Percentiles rank a stretch among this genome's conserved stretches.
phyloP scores from a whole-genome alignment of 148 eudicot genomes.

The Linanthus parryae region DNA sequence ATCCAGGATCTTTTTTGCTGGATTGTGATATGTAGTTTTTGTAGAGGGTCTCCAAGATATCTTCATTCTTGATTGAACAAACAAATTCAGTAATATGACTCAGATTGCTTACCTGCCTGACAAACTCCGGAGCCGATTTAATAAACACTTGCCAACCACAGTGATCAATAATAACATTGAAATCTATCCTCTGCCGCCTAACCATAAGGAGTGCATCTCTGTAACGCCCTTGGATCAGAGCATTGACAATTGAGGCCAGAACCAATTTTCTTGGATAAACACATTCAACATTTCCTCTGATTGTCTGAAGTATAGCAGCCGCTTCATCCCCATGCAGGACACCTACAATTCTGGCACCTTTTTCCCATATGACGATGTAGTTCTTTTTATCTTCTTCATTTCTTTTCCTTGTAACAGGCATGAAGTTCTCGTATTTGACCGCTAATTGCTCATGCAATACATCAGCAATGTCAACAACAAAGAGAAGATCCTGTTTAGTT shows the following conservation, averaged over 20 bases:
- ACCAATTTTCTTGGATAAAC: constrained; percentile 88
- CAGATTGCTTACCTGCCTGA: constrained; percentile 71
- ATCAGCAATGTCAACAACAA: constrained; percentile 67
- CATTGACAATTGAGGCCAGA: constrained; percentile 66
- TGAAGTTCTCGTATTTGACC: constrained; percentile 62
- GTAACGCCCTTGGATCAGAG: constrained; percentile 57
- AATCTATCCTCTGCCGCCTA: constrained; percentile 89
- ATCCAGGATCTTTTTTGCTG: constrained; percentile 28
- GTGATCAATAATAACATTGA: constrained; percentile 78
- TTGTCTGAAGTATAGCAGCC: constrained; percentile 72
- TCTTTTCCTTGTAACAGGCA: constrained; percentile 50
- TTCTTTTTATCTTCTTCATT: constrained; percentile 52
- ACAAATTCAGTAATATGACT: constrained; percentile 87
- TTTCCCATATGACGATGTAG: constrained; percentile 79
- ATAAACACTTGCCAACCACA: constrained; percentile 80
- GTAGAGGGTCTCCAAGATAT: constrained; percentile 64
- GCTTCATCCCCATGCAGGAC: constrained; percentile 96
- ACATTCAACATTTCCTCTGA: constrained; percentile 91
- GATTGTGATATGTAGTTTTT: constrained; percentile 44
- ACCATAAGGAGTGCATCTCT: constrained; percentile 86
- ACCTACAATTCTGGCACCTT: constrained; percentile 73
- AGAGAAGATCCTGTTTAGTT: constrained; percentile 90
- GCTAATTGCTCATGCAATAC: constrained; percentile 52
- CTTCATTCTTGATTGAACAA: constrained; percentile 78
- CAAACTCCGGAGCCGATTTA: constrained; percentile 67